Base-by-base conservation (phyloP, 2,329 filamentous ascomycete species). In the Diaporthe citriasiana region DNA sequence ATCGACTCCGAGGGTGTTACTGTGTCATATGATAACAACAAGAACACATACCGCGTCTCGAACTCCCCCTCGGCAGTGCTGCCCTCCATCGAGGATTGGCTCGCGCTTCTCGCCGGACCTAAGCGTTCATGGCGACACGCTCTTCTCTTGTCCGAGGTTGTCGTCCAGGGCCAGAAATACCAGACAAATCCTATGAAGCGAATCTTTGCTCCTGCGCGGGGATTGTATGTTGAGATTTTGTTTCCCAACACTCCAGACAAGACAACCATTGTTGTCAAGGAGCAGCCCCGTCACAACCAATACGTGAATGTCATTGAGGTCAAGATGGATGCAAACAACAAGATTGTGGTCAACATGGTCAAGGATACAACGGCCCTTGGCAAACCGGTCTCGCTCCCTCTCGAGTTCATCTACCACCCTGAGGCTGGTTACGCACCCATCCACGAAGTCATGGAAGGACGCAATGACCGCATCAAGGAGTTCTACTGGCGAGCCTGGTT, bases 401-500 rank as follows among this genome's bases (percentile, higher is more conserved):
- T 99, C 77, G 91, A 92, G 81, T 98, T 98, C 87, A 94, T 90
- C 7, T 99, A 99, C 85, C 94, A 95, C 82, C 97, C 97, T 2
- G 96, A 98, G 84, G 93, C 95, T 73, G 97, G 97, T 40, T 99
- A 98, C 82, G 96, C 97, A n/a, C 97, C 97, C 25, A 98, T 99
- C 78, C 93, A 93, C 76, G 97, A 99, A 84, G 93, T 98, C 76
- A 99, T 99, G 97, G 91, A 95, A 47, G 93, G 91, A 72, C 95
- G 97, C 81, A 99, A 99, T 82, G 96, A 99, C 82, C 94, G 95
- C 77, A 98, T 99, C 88, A 99, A 99, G 88, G 94, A 98, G 84
- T 99, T 99, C 83, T 99, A 99, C 89, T 99, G 97, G 92, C 92
- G 93, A 78, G 93, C 97, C 77, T 99, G 97, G 97, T 99, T 99